Evolutionary conservation across 805 yeast genomes (phyloP).

Genomic region (Jamesozyma gamospora): DNA sequence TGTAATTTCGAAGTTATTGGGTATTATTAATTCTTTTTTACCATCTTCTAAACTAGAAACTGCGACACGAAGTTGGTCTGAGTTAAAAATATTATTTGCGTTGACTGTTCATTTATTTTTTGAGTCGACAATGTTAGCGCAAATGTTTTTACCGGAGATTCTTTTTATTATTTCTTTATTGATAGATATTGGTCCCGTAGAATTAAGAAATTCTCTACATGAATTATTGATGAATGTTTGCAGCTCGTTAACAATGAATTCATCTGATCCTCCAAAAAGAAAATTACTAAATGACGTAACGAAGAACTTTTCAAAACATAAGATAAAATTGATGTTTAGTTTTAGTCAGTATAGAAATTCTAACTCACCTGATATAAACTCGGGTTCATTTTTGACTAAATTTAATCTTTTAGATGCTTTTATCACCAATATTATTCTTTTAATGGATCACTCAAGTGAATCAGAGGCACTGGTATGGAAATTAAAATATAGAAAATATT

Average conservation of each 20-base stretch:
- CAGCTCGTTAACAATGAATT: slow-evolving; percentile 54
- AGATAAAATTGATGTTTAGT: slow-evolving; percentile 62
- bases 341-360: slow-evolving; percentile 45
- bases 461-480: slow-evolving; percentile 47
- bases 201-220: slow-evolving; percentile 52
- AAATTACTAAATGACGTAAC: slow-evolving; percentile 38
- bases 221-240: slow-evolving; percentile 55
- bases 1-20: slow-evolving; percentile 47
- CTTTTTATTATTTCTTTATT: slow-evolving; percentile 55
- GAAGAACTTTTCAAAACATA: slow-evolving; percentile 40
- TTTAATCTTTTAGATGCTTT: slow-evolving; percentile 44
- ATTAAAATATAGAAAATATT: slow-evolving; percentile 54
- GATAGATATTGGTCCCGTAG: slow-evolving; percentile 39
- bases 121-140: slow-evolving; percentile 53
- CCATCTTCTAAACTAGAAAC: slow-evolving; percentile 34
- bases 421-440: slow-evolving; percentile 43
- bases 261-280: slow-evolving; percentile 34
- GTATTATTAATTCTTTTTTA: slow-evolving; percentile 41
- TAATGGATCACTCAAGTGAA: slow-evolving; percentile 39
- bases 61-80: slow-evolving; percentile 53
- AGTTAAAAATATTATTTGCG: slow-evolving; percentile 56
- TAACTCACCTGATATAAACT: slow-evolving; percentile 26
- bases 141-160: slow-evolving; percentile 61
- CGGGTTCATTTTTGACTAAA: slow-evolving; percentile 32
- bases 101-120: slow-evolving; percentile 58